Base-by-base conservation (phyloP, 2,329 filamentous ascomycete genomes). In the Diaporthe helianthi region DNA sequence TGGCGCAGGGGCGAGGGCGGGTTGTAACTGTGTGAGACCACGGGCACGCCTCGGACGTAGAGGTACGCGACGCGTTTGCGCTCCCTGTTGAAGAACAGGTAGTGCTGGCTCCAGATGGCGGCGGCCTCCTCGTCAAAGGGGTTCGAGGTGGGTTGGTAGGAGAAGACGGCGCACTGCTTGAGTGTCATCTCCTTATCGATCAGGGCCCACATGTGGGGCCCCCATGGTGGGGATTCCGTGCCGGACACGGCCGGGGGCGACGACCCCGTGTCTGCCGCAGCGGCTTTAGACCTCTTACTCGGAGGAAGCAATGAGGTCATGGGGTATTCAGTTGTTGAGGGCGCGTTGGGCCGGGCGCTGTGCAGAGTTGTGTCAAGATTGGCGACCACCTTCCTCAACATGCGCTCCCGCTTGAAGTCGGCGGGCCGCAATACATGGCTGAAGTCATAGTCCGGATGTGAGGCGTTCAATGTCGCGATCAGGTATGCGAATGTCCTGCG, bases 361-460 rank as follows among this genome's bases (percentile, higher is more conserved):
- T 92, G 92, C 70, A 99, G 84, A 0, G 93, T 97, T 17, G 89
- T 93, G 78, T 98, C 94, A 70, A 99, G 88, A 66, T 89, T 93
- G 75, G 92, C 91, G 87, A 97, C 97, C 69, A 97, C 93, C 26
- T 87, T 86, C 71, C 92, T 89, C 72, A 97, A 80, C 74, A 90
- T 93, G 70, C 91, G 87, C 83, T 98, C 94, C 72, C 92, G 90
- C 74, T 91, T 91, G 79, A 99, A 99, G 79, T 99, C 96, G 44
- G 90, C 88, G 0, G 96, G 94, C 46, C 94, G 90, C 69, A 98
- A 84, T 41, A 96, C 91, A 77, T 97, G 92, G 2, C 94, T 97
- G 81, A 99, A 99, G 80, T 99, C 96, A 80, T 99, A 98, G 80
- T 99, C 93, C 2, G 93, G 90, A 81, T 99, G 95, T 69, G 93